Evolutionary conservation across 371 early-diverging fungal species (phyloP).

Genomic region (Lichtheimia corymbifera): DNA sequence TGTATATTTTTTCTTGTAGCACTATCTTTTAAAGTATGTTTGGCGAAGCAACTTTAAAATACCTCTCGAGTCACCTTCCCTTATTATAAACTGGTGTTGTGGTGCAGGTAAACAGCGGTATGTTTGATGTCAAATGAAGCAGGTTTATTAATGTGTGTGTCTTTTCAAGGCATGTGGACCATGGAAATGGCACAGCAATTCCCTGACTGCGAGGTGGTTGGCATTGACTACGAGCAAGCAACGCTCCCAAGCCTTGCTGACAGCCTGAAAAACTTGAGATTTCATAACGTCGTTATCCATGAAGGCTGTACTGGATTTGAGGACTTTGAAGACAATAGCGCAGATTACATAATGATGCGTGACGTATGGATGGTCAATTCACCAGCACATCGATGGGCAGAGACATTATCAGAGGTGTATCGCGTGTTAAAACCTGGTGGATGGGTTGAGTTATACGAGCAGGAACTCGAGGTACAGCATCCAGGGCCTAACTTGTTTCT

Average conservation of each 20-base stretch:
- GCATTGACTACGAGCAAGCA: constrained; percentile 25
- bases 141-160: no score
- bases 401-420: constrained; percentile 23
- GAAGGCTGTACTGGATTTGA: constrained; percentile 28
- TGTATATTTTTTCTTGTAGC: constrained; percentile 19
- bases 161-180: constrained; percentile 30
- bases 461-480: constrained; percentile 12
- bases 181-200: constrained; percentile 40
- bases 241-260: constrained; percentile 9
- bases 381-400: constrained; percentile 26
- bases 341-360: constrained; percentile 36
- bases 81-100: constrained; percentile 41
- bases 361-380: constrained; percentile 32
- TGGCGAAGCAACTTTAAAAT: constrained; percentile 26
- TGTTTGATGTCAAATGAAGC: background rate
- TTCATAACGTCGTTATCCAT: constrained; percentile 15
- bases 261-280: constrained; percentile 19
- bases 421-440: constrained; percentile 40
- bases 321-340: constrained; percentile 17
- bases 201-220: constrained; percentile 31
- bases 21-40: constrained; percentile 35
- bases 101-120: constrained; percentile 27
- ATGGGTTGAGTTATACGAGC: constrained; percentile 25
- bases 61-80: constrained; percentile 20
- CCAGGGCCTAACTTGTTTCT: constrained; percentile 11